Conservation (phyloP, 2,329 filamentous ascomycete genomes). For the Hortaea werneckii region DNA sequence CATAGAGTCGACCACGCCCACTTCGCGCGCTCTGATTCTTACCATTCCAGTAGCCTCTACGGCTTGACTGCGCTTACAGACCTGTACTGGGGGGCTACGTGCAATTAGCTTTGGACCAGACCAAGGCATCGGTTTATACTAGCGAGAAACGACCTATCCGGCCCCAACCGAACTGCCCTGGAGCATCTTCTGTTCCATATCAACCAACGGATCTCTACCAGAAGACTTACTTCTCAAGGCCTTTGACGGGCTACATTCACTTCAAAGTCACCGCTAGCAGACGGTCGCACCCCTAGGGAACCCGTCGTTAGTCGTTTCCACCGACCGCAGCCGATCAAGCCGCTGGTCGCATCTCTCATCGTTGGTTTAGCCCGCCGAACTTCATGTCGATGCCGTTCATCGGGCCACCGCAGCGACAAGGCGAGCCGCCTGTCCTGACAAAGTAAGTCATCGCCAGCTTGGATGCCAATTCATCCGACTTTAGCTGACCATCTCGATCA, state of each 20-base stretch:
- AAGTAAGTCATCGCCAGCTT: not conserved
- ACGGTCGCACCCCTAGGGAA: no score
- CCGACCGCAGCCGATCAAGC: no score
- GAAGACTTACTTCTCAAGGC: no score
- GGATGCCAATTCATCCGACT: not conserved
- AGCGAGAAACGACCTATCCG: no score
- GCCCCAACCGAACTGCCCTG: no score
- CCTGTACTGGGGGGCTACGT: not conserved
- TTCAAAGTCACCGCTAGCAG: no score
- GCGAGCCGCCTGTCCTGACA: not conserved
- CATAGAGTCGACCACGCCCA: not conserved
- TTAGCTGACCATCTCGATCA: not conserved
- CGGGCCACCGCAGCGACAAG: not conserved
- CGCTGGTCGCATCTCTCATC: no score
- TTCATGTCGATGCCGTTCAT: conserved; percentile 5
- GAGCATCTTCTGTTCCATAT: no score
- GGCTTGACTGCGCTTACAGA: not conserved
- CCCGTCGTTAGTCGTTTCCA: no score
- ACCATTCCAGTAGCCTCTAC: not conserved
- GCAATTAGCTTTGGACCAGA: not conserved
- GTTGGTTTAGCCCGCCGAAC: not conserved
- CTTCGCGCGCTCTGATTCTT: not conserved
- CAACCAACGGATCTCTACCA: no score
- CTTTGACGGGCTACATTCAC: no score
- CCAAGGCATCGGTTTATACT: no score